A percentile compares a stretch with the other conserved stretches of the same genome.
phyloP scores from a whole-genome alignment of 495 filamentous ascomycete genomes.

The Peziza echinospora region DNA sequence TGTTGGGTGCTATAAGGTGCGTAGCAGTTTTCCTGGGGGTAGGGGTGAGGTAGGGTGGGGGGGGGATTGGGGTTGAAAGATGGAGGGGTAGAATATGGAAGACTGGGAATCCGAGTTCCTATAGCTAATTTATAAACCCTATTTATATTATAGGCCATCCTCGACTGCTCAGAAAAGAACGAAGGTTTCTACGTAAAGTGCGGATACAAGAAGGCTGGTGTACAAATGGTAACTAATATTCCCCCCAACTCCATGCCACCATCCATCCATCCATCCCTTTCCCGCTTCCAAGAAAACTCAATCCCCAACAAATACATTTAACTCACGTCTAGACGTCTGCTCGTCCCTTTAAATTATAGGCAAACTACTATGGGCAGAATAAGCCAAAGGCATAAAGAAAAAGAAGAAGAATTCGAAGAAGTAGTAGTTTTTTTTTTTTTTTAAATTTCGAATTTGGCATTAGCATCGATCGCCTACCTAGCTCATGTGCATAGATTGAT shows the following conservation, averaged over 20 bases:
- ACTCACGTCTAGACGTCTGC: not conserved
- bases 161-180: slow-evolving; percentile 64
- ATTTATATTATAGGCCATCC: no score
- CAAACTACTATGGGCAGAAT: slow-evolving; percentile 15
- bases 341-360: slow-evolving; percentile 3
- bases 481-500: no score
- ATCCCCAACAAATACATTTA: not conserved
- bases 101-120: no score
- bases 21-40: no score
- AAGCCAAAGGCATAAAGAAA: not conserved
- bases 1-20: slow-evolving; percentile 21
- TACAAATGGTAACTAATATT: slow-evolving; percentile 51
- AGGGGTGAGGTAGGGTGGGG: no score
- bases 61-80: no score
- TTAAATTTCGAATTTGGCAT: no score
- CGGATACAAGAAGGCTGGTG: slow-evolving; percentile 74
- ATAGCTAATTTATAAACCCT: no score
- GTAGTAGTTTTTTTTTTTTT: no score
- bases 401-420: no score
- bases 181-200: slow-evolving; percentile 98
- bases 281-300: not conserved
- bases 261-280: not conserved
- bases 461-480: no score
- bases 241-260: not conserved
- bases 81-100: no score